Evolutionary conservation across 192 early-diverging fungal genomes (phyloP).

Genomic region (Phlyctochytrium bullatum): DNA sequence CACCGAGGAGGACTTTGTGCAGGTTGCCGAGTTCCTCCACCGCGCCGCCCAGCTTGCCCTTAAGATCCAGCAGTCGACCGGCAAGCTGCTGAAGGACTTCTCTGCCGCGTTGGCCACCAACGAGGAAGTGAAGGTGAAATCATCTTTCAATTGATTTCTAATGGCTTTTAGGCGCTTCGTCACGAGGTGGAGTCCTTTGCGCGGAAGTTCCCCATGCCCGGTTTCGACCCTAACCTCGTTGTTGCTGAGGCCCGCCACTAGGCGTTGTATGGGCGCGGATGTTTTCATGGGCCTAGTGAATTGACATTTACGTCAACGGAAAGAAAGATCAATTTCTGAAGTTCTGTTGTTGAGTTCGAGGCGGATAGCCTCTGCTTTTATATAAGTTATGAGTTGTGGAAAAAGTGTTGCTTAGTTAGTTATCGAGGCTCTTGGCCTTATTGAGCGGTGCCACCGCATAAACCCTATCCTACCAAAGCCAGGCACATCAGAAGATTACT

Average conservation of each 20-base stretch:
- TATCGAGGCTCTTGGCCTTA: too few species aligned
- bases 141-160: background rate
- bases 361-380: too few species aligned
- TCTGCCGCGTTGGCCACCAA: slow-evolving; percentile 73
- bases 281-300: too few species aligned
- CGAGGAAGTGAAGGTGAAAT: slow-evolving; percentile 65
- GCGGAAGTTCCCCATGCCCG: slow-evolving; percentile 96
- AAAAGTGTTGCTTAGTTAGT: too few species aligned
- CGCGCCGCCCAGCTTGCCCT: slow-evolving; percentile 87
- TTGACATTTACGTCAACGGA: too few species aligned
- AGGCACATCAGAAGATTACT: too few species aligned
- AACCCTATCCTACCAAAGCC: too few species aligned
- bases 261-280: too few species aligned
- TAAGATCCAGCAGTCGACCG: slow-evolving; percentile 79
- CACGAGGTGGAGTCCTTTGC: slow-evolving; percentile 93
- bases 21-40: slow-evolving; percentile 96
- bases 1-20: slow-evolving; percentile 95
- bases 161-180: slow-evolving; percentile 52
- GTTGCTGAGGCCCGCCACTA: slow-evolving; percentile 37
- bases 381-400: too few species aligned
- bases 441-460: too few species aligned
- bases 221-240: slow-evolving; percentile 62
- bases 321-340: too few species aligned
- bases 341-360: too few species aligned
- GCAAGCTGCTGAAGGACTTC: slow-evolving; percentile 99